These are phyloP conservation scores for Wickerhamiella lipophila DNA, from an alignment of 805 yeast genomes.

Conservation along the genomic window DNA sequence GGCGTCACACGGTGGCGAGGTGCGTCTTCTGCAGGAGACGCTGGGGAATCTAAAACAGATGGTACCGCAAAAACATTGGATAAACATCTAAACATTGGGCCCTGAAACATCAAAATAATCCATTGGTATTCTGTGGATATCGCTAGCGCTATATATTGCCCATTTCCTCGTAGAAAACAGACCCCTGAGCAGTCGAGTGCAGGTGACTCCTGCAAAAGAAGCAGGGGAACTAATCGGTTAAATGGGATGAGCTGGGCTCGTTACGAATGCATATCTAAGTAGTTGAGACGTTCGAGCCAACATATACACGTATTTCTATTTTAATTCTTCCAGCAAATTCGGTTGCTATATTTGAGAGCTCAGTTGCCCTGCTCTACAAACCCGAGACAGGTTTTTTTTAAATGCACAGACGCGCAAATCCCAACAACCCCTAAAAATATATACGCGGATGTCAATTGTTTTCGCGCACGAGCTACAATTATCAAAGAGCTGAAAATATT, in stretches of 20 bases:
- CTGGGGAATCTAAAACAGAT: background rate
- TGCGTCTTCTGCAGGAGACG: slow-evolving; percentile 1
- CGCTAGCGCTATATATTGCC: too few species aligned
- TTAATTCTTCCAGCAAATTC: too few species aligned
- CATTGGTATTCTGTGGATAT: too few species aligned
- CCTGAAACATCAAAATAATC: background rate
- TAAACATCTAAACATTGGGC: background rate
- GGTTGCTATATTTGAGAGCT: too few species aligned
- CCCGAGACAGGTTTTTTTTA: background rate
- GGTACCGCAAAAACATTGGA: background rate
- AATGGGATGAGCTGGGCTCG: background rate
- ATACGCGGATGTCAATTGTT: background rate
- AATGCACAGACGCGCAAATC: background rate
- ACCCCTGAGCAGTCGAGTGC: background rate
- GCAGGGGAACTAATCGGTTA: background rate
- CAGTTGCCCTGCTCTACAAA: too few species aligned
- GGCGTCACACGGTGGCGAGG: background rate
- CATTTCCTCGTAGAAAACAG: background rate
- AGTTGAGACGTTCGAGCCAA: background rate
- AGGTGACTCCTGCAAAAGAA: background rate
- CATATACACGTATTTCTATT: too few species aligned
- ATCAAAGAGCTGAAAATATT: too few species aligned
- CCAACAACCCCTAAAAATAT: background rate
- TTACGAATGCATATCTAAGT: background rate
- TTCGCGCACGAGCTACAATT: background rate